A percentile compares a stretch with the other conserved stretches of the same genome.
Evolutionary conservation across 768 basidiomycete genomes (phyloP).

Genomic region (Kwoniella europaea): DNA sequence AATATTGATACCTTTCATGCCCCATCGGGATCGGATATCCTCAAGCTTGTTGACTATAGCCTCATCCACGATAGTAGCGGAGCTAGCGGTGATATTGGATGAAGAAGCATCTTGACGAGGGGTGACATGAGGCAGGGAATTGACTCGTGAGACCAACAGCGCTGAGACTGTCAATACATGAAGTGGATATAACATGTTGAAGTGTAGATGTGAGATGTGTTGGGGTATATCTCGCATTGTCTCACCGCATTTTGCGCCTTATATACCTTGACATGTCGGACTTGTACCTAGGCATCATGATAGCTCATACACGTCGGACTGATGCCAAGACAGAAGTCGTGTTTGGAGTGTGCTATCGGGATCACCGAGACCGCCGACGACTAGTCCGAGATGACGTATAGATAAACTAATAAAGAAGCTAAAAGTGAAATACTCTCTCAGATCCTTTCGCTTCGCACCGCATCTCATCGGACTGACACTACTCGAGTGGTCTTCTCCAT

Average conservation of each 20-base stretch:
- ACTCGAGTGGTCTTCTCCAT: too few relatives aligned
- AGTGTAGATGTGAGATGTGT: not conserved
- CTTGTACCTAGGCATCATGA: too few relatives aligned
- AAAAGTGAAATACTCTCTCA: not conserved
- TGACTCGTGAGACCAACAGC: not conserved
- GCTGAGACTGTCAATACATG: not conserved
- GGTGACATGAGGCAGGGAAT: not conserved
- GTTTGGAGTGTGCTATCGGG: not conserved
- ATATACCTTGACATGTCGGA: not conserved
- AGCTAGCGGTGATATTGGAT: not conserved
- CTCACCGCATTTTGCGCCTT: not conserved
- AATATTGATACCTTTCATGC: conserved; percentile 3
- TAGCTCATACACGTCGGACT: not conserved
- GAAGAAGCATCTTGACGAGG: not conserved
- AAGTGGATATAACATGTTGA: not conserved
- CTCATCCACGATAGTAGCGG: not conserved
- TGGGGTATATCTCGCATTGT: not conserved
- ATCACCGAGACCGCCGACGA: not conserved
- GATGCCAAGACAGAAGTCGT: not conserved
- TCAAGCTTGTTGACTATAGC: conserved; percentile 3
- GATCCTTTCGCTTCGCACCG: not conserved
- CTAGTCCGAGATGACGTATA: not conserved
- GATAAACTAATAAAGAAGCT: not conserved
- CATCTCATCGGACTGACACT: too few relatives aligned
- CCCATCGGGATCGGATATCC: conserved; percentile 5